Evolutionary conservation across 2,329 filamentous ascomycete genomes (phyloP).

Genomic region (Fragosphaeria purpurea): DNA sequence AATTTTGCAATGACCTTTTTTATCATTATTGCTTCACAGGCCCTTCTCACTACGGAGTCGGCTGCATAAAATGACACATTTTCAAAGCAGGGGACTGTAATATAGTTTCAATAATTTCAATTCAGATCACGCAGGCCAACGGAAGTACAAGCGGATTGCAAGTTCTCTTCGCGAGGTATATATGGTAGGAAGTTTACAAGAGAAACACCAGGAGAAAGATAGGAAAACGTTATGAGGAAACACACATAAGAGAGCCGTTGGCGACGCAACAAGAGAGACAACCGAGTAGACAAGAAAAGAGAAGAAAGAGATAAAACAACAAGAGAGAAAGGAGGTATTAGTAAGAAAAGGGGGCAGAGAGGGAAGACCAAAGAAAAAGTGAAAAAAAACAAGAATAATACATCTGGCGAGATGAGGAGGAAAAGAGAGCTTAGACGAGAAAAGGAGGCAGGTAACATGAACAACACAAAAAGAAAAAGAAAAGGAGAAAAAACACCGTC

Average conservation of each 20-base stretch:
- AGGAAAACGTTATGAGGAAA: not conserved
- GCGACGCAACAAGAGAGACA: not conserved
- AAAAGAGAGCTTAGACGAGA: not conserved
- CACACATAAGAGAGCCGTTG: conserved; percentile 4
- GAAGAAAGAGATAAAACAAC: not conserved
- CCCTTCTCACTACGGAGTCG: too few relatives aligned
- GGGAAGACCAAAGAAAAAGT: conserved; percentile 1
- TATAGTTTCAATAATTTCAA: too few relatives aligned
- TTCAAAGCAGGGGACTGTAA: too few relatives aligned
- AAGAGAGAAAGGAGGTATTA: not conserved
- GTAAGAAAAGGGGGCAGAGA: not conserved
- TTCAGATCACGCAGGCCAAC: too few relatives aligned
- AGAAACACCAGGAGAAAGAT: too few relatives aligned
- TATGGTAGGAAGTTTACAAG: not conserved
- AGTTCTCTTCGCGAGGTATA: conserved; percentile 1
- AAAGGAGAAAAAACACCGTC: conserved; percentile 13
- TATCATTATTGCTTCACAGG: too few relatives aligned
- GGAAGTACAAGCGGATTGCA: too few relatives aligned
- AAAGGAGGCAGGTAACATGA: not conserved
- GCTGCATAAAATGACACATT: too few relatives aligned
- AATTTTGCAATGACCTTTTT: too few relatives aligned
- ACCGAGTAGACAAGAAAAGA: not conserved
- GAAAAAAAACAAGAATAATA: not conserved
- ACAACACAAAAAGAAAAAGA: not conserved
- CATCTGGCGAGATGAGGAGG: too few relatives aligned